Evolutionary conservation across 768 basidiomycete species (phyloP).

Genomic region (Phylloporus arenicola): DNA sequence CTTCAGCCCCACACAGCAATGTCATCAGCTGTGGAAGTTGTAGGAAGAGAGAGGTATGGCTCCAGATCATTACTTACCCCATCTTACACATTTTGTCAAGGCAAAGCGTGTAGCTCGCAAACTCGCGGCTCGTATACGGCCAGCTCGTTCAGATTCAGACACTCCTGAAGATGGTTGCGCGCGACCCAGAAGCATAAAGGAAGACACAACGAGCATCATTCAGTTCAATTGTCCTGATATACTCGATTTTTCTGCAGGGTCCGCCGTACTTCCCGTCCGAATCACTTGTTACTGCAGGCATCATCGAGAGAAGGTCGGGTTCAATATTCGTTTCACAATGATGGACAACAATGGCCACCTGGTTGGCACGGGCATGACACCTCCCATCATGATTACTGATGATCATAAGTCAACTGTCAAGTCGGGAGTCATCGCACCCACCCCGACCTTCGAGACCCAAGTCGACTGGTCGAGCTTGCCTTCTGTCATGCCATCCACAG

Average conservation of each 20-base stretch:
- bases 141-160: constrained; percentile 71
- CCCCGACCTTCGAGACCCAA: constrained; percentile 37
- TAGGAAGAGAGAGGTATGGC: constrained; percentile 73
- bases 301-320: constrained; percentile 95
- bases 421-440: constrained; percentile 19
- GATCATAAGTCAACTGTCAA: constrained; percentile 83
- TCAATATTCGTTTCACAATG: constrained; percentile 85
- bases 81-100: constrained; percentile 34
- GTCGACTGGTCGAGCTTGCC: constrained; percentile 47
- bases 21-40: constrained; percentile 87
- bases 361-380: constrained; percentile 75
- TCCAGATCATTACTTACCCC: not conserved
- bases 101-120: constrained; percentile 89
- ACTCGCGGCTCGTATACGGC: constrained; percentile 76
- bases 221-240: constrained; percentile 93
- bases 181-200: constrained; percentile 38
- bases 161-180: constrained; percentile 54
- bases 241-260: constrained; percentile 84
- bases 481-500: constrained; percentile 17
- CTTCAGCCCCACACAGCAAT: constrained; percentile 68
- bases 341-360: constrained; percentile 72
- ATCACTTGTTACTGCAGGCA: constrained; percentile 99
- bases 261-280: constrained; percentile 83
- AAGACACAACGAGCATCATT: constrained; percentile 80
- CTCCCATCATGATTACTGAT: constrained; percentile 98